Evolutionary conservation across 495 filamentous ascomycete genomes (phyloP).

Genomic region (Penicillium lagena): DNA sequence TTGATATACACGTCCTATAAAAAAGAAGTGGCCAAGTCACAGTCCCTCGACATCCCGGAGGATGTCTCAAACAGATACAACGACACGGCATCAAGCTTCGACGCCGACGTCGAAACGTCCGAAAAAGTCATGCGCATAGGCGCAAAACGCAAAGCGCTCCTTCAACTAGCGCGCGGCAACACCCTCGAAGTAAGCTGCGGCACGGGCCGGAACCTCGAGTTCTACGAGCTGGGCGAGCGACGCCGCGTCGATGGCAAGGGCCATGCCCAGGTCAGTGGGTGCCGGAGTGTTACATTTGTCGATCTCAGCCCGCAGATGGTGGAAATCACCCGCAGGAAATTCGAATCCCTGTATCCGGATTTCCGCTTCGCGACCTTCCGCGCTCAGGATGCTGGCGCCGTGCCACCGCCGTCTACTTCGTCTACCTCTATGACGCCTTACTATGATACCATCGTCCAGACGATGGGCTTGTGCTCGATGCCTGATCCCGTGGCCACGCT

Average conservation of each 20-base stretch:
- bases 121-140: slow-evolving; percentile 63
- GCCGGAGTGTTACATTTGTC: slow-evolving; percentile 51
- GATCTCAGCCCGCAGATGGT: slow-evolving; percentile 63
- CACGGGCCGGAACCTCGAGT: slow-evolving; percentile 80
- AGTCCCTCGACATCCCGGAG: slow-evolving; percentile 31
- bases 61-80: slow-evolving; percentile 55
- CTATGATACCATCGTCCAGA: slow-evolving; percentile 87
- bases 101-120: slow-evolving; percentile 55
- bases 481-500: slow-evolving; percentile 65
- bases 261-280: slow-evolving; percentile 26
- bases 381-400: slow-evolving; percentile 29
- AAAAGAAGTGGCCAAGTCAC: slow-evolving; percentile 27
- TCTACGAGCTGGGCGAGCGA: slow-evolving; percentile 61
- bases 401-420: slow-evolving; percentile 4
- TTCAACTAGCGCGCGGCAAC: slow-evolving; percentile 60
- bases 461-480: slow-evolving; percentile 89
- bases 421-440: slow-evolving; percentile 1
- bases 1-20: slow-evolving; percentile 45
- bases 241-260: slow-evolving; percentile 60
- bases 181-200: slow-evolving; percentile 87
- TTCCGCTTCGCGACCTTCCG: slow-evolving; percentile 39
- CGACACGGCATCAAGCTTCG: slow-evolving; percentile 51
- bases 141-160: slow-evolving; percentile 53
- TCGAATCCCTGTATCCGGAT: slow-evolving; percentile 39
- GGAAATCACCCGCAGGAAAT: slow-evolving; percentile 53